Percentiles rank a stretch among this genome's conserved stretches.
These are phyloP conservation scores for Rhodotorula diobovata DNA, from an alignment of 768 basidiomycete genomes.

Conservation along the genomic window DNA sequence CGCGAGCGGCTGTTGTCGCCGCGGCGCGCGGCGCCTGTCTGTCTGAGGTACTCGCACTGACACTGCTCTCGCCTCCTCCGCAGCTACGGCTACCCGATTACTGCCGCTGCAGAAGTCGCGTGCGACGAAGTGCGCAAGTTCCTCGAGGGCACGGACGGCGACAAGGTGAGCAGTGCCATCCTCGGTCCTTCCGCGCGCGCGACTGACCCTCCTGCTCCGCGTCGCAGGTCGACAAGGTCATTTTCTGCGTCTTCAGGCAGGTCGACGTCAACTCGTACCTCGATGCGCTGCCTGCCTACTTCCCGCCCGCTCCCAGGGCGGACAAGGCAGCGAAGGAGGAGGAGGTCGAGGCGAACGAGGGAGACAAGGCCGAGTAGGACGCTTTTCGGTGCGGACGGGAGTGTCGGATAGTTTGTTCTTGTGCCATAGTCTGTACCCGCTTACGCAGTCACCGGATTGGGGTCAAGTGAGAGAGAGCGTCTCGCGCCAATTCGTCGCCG, in stretches of 20 bases:
- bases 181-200: too few relatives aligned
- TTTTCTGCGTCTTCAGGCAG: constrained; percentile 33
- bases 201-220: neutral
- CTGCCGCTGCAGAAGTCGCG: constrained; percentile 21
- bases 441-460: too few relatives aligned
- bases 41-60: too few relatives aligned
- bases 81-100: constrained; percentile 36
- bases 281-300: constrained; percentile 28
- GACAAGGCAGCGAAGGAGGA: neutral
- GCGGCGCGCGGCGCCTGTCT: too few relatives aligned
- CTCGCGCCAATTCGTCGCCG: too few relatives aligned
- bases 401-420: too few relatives aligned
- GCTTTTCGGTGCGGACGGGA: too few relatives aligned
- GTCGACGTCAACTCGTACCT: constrained; percentile 32
- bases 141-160: constrained; percentile 13
- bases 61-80: neutral
- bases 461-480: too few relatives aligned
- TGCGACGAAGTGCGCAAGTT: constrained; percentile 33
- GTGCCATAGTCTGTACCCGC: too few relatives aligned
- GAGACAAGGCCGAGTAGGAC: too few relatives aligned
- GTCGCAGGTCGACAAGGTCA: constrained; percentile 28
- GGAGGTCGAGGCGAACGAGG: too few relatives aligned
- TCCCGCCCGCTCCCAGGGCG: constrained; percentile 22
- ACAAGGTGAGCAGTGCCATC: neutral
- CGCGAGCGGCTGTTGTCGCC: too few relatives aligned